phyloP scores from a whole-genome alignment of 257 asterid genomes.

The Ajuga chamaepitys region DNA sequence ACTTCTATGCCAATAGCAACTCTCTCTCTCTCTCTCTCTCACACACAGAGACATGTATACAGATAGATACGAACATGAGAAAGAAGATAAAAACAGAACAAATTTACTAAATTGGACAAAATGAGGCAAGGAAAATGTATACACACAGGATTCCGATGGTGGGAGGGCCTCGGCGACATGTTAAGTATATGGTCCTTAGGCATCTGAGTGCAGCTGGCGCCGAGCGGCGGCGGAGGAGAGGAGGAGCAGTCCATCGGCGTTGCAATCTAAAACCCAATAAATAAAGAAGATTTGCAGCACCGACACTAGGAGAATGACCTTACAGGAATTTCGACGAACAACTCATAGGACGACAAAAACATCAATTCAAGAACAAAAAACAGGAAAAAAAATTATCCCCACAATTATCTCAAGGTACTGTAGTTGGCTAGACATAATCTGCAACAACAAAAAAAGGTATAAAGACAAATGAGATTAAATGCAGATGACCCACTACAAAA shows the following conservation, averaged over 20 bases:
- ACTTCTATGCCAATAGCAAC: background rate
- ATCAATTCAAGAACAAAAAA: background rate
- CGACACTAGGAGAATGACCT: slow-evolving; percentile 17
- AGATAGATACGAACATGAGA: background rate
- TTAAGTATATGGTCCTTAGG: slow-evolving; percentile 25
- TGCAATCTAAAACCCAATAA: background rate
- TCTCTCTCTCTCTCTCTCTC: background rate
- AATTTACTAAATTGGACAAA: background rate
- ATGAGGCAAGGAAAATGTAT: background rate
- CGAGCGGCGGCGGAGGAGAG: slow-evolving; percentile 18
- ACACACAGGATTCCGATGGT: slow-evolving; percentile 24
- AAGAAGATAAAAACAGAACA: background rate
- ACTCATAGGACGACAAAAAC: slow-evolving; percentile 1
- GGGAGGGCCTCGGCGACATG: slow-evolving; percentile 25
- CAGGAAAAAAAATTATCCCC: slow-evolving; percentile 11
- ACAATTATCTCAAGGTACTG: background rate
- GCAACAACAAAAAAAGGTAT: slow-evolving; percentile 4
- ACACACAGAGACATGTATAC: background rate
- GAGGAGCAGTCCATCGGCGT: slow-evolving; percentile 20
- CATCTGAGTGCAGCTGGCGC: slow-evolving; percentile 13
- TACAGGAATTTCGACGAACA: background rate
- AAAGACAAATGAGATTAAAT: slow-evolving; percentile 18
- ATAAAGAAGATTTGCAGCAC: slow-evolving; percentile 13
- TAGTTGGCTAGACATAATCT: slow-evolving; percentile 4
- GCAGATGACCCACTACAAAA: slow-evolving; percentile 29